Conservation (phyloP, 2,329 filamentous ascomycete species). For the Westerdykella aurantiaca region DNA sequence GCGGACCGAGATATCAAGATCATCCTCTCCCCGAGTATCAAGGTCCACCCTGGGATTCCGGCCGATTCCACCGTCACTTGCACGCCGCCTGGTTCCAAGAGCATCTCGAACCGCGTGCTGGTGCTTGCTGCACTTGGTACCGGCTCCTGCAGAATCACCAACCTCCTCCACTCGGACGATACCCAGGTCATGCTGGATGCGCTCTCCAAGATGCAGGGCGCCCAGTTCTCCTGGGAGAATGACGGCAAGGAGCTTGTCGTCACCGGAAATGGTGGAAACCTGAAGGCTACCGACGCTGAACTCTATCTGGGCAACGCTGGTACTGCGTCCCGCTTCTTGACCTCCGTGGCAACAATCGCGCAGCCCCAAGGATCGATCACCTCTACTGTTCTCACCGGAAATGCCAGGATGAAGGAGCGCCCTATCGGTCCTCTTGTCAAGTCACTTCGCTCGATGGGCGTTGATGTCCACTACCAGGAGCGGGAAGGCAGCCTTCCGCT, state of each 20-base stretch:
- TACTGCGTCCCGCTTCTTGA: slow-evolving; percentile 91
- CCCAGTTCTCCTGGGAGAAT: slow-evolving; percentile 88
- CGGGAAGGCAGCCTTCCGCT: slow-evolving; percentile 78
- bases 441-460: slow-evolving; percentile 78
- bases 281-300: slow-evolving; percentile 68
- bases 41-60: slow-evolving; percentile 67
- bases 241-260: slow-evolving; percentile 88
- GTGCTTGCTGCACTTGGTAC: slow-evolving; percentile 86
- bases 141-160: slow-evolving; percentile 81
- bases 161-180: slow-evolving; percentile 92
- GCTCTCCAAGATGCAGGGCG: slow-evolving; percentile 76
- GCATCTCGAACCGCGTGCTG: slow-evolving; percentile 90
- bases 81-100: slow-evolving; percentile 91
- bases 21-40: slow-evolving; percentile 72
- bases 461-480: slow-evolving; percentile 80
- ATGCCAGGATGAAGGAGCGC: slow-evolving; percentile 90
- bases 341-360: slow-evolving; percentile 82
- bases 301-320: slow-evolving; percentile 95
- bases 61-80: slow-evolving; percentile 63
- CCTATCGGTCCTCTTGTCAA: slow-evolving; percentile 92
- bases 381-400: slow-evolving; percentile 81
- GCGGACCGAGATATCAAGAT: slow-evolving; percentile 77
- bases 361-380: slow-evolving; percentile 55
- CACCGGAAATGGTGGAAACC: slow-evolving; percentile 79
- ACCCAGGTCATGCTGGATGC: slow-evolving; percentile 96